Conservation (phyloP, 2,329 filamentous ascomycete genomes). For the Hypoxylon sp. region DNA sequence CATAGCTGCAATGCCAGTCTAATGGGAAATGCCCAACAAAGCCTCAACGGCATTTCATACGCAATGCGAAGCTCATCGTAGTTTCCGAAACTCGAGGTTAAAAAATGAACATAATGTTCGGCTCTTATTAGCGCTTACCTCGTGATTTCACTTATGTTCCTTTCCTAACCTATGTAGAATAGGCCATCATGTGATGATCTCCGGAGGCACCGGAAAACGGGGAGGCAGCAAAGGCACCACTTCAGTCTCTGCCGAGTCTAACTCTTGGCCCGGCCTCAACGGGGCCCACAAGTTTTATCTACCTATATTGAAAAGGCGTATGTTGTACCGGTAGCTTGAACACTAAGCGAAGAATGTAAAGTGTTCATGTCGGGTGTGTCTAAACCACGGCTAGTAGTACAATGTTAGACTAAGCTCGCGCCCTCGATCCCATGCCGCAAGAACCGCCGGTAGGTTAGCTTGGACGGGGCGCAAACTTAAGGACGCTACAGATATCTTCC, state of each 20-base stretch:
- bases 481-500: background rate
- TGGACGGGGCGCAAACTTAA: background rate
- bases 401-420: background rate
- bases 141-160: too few species aligned
- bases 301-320: background rate
- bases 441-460: background rate
- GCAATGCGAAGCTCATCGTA: background rate
- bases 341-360: background rate
- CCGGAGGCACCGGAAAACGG: constrained; percentile 4
- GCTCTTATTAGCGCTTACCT: too few species aligned
- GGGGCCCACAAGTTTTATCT: background rate
- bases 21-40: too few species aligned
- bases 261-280: constrained; percentile 3
- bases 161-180: too few species aligned
- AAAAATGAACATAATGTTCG: too few species aligned
- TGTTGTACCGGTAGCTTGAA: background rate
- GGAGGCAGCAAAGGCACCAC: background rate
- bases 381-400: background rate
- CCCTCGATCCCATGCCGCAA: background rate
- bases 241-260: background rate
- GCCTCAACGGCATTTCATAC: too few species aligned
- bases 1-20: too few species aligned
- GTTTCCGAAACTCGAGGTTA: too few species aligned
- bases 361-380: background rate
- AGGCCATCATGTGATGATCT: constrained; percentile 7